Base-by-base conservation (phyloP, 2,329 filamentous ascomycete genomes). In the Orbilia oligospora region DNA sequence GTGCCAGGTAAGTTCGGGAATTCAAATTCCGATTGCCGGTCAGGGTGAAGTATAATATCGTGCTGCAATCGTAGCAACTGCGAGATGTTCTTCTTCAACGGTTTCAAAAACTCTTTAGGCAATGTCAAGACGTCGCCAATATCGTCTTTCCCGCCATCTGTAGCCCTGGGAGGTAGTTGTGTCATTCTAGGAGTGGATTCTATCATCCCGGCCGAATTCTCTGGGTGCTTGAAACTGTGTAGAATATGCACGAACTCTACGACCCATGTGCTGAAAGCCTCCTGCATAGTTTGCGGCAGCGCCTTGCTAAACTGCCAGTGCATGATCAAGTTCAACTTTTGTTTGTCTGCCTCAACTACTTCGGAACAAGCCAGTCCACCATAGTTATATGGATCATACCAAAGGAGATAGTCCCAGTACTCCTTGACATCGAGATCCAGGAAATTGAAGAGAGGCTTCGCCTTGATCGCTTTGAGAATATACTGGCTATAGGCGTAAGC, bases 301-400 rank as follows among this genome's bases (percentile, higher is more conserved):
- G 97, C 97, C 0, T 93, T 94, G 55, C 91, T 92, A 83, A 99
- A 91, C 84, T 99, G 96, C 97, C 97, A 99, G 85, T 97, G 93
- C 94, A 99, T 98, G 82, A 99, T 90, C 10, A 92, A 96, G 82
- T 97, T 92, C 14, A 98, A 88, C 2, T 89, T 88, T 83, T 97
- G 94, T 53, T 92, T 90, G 3, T 81, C 80, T 14, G 77, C 81
- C 48, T 82, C 81, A 4, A 80, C 88, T 2, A 97, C 92, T 82
- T 96, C 90, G 63, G 91, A 90, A 81, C 93, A 97, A 3, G 93
- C 96, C 83, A 97, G 97, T 78, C 96, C 96, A 70, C 96, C 97
- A 82, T 98, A 98, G 86, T 99, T 99, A 87, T 95, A 97, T 85
- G 97, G 93, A 82, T 99, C 96, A 81, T 98, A 98, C 96, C 96